A percentile compares a stretch with the other conserved stretches of the same genome.
Evolutionary conservation across 192 early-diverging fungal genomes (phyloP).

Genomic region (Pilaira anomala): DNA sequence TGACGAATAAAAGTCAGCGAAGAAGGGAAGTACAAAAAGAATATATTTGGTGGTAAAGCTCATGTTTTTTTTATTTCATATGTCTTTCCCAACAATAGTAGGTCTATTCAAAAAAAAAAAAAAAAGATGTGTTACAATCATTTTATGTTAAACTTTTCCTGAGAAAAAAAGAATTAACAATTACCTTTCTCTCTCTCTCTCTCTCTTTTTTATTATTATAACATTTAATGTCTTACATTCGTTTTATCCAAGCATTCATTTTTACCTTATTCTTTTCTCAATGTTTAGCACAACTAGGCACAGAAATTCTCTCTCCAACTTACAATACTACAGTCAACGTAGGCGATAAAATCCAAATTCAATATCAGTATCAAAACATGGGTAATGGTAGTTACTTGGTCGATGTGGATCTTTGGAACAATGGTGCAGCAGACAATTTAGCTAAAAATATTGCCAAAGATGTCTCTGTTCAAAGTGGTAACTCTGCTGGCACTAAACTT

Average conservation of each 20-base stretch:
- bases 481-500: conserved; percentile 15
- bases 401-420: conserved; percentile 14
- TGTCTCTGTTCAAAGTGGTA: conserved; percentile 15
- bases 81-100: too few species aligned
- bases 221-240: background rate
- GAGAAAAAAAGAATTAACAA: too few species aligned
- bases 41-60: too few species aligned
- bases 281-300: conserved; percentile 19
- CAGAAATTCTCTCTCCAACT: conserved; percentile 15
- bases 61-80: too few species aligned
- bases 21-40: too few species aligned
- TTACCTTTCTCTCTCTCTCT: background rate
- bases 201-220: background rate
- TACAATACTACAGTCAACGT: conserved; percentile 16
- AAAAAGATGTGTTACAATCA: too few species aligned
- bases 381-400: conserved; percentile 27
- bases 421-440: background rate
- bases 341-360: conserved; percentile 21
- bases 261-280: conserved; percentile 3
- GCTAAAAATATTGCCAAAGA: conserved; percentile 11
- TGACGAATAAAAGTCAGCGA: too few species aligned
- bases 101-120: too few species aligned
- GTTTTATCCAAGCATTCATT: background rate
- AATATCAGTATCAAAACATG: conserved; percentile 21
- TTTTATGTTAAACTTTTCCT: too few species aligned